Evolutionary conservation across 2,329 filamentous ascomycete species (phyloP), one percentile per base, ranked within the genome.

Genomic region (Aspergillus eucalypticola): DNA sequence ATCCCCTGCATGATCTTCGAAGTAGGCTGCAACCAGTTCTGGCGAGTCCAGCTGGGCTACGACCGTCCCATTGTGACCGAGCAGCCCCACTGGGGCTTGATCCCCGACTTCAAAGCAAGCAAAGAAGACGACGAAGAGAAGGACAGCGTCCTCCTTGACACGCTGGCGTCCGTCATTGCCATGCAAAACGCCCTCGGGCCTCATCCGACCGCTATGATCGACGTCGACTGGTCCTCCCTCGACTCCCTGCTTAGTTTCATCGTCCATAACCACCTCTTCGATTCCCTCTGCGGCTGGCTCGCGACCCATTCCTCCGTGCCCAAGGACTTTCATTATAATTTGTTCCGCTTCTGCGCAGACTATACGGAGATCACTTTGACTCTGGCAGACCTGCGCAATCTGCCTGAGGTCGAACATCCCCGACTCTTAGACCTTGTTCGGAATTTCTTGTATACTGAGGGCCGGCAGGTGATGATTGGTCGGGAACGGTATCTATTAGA

Each of bases 1-100:
- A 73, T 80, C 2, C 83, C 83, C 0, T 83, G 83, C 62, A 81
- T 84, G 17, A 57, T 80, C 4, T 71, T 77, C 0, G 76, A 81
- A 0, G 71, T 81, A 1, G 69, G 78, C 10, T 81, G 79, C 66
- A 84, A 84, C 55, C 70, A 76, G n/a, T 78, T 81, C 67, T 84
- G 81, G 79, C 71, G 82, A 1, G 69, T 69, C 3, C 70, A 76
- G 19, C 74, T 83, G 1, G 81, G 81, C 2, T 84, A 84, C 58
- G 74, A 78, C 54, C 72, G 78, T 0, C 70, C 71, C 0, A 58
- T 76, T 1, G 54, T 76, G 8, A 38, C 48, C n/a, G 41, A 42
- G 23, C 25, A 48, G 13, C 46, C 46, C 6, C 46, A 50, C 46
- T 50, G 46, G 46, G 55, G 25, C 32, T 10, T 25, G 11, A 21